Percentiles rank a stretch among this genome's conserved stretches.
phyloP scores from a whole-genome alignment of 129 eudicot genomes.

The Chrysanthemum makinoi region DNA sequence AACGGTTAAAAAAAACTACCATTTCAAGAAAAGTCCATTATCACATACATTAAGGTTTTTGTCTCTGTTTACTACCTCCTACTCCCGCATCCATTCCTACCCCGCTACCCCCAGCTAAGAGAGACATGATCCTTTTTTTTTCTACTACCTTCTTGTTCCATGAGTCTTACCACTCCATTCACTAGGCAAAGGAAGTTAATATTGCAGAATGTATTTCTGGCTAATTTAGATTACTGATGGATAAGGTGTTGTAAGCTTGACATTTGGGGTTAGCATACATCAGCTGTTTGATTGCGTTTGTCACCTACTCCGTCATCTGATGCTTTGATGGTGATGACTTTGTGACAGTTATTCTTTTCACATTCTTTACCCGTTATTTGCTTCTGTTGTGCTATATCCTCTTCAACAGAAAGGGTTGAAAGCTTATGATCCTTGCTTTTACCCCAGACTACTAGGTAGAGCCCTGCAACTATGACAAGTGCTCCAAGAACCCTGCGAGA shows the following conservation, averaged over 20 bases:
- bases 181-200: neutral
- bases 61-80: conserved; percentile 23
- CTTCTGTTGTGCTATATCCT: conserved; percentile 36
- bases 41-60: conserved; percentile 25
- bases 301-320: conserved; percentile 33
- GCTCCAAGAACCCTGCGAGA: conserved; percentile 83
- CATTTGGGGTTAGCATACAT: conserved; percentile 14
- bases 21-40: conserved; percentile 20
- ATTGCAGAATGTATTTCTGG: conserved; percentile 10
- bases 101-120: conserved; percentile 17
- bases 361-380: conserved; percentile 21
- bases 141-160: conserved; percentile 21
- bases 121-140: conserved; percentile 17
- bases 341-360: conserved; percentile 29
- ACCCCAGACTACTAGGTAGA: conserved; percentile 93
- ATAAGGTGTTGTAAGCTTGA: conserved; percentile 17
- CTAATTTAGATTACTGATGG: conserved; percentile 18
- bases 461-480: conserved; percentile 66
- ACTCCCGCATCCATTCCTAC: conserved; percentile 8
- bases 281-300: conserved; percentile 26
- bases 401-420: conserved; percentile 31
- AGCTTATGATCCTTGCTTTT: conserved; percentile 70
- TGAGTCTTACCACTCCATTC: conserved; percentile 5
- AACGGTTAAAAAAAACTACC: conserved; percentile 22
- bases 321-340: conserved; percentile 39